Evolutionary conservation across 2,329 filamentous ascomycete genomes (phyloP).

Genomic region (Colletotrichum sp.): DNA sequence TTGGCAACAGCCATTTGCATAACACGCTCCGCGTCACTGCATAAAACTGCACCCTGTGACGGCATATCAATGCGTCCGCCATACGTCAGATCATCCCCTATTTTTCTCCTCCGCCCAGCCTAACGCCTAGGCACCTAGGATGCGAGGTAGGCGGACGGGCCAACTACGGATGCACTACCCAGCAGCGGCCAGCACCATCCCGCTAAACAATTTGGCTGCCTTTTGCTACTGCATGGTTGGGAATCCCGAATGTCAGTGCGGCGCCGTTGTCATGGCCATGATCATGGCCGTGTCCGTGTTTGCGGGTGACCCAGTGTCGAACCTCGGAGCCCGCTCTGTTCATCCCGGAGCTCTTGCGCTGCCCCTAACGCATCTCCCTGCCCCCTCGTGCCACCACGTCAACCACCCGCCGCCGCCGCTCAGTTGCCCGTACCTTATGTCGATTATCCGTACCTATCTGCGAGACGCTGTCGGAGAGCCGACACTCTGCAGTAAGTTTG

Average conservation of each 20-base stretch:
- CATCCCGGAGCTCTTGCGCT: background rate
- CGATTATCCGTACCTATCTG: background rate
- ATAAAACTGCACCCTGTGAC: conserved; percentile 8
- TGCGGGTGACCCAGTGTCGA: background rate
- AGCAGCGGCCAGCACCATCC: background rate
- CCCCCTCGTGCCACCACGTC: conserved; percentile 7
- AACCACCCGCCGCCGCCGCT: background rate
- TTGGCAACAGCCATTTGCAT: conserved; percentile 4
- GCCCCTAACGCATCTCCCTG: background rate
- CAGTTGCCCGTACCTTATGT: background rate
- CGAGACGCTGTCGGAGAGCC: background rate
- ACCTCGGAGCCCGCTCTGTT: background rate
- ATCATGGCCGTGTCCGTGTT: background rate
- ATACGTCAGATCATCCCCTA: conserved; percentile 18
- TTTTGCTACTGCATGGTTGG: background rate
- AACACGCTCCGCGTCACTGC: conserved; percentile 8
- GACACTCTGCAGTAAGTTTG: background rate
- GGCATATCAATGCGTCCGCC: background rate
- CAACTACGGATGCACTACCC: background rate
- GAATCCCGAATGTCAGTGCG: background rate
- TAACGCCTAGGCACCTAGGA: background rate
- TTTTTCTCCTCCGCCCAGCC: background rate
- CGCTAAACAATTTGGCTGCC: conserved; percentile 5
- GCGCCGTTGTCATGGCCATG: conserved; percentile 15
- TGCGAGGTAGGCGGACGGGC: background rate